Evolutionary conservation across 306 rosid genomes (phyloP), one percentile per base, ranked within the genome.

Genomic region (Astragalus membranaceus): DNA sequence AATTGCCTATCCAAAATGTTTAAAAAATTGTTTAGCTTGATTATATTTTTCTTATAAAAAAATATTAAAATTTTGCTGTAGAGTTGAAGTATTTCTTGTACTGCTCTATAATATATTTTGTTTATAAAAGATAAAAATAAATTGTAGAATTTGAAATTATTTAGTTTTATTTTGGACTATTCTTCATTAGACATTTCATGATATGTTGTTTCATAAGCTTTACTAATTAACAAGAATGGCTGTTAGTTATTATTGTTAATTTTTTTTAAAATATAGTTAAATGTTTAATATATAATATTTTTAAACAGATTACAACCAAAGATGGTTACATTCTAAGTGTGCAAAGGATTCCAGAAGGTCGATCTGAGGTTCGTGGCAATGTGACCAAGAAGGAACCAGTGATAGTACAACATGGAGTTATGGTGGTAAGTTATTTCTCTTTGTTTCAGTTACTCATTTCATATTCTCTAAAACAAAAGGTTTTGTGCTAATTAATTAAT

Each of bases 321-420:
- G 90, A 85, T 84, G 98, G 98, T 5, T 93, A 75, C 37, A 82
- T 90, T 46, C 77, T 93, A 12, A 79, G 85, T 60, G 3, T 90
- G 49, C 98, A 93, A 74, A 85, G 98, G 48, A 92, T 90, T 13
- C 85, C 86, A 10, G 75, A 78, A 53, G 93, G 96, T 65, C 81
- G 88, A 20, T 13, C 10, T 5, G 51, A 69, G 7, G 66, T 7
- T 10, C 8, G 60, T 9, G 37, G 36, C 1, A 20, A 35, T 20
- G 55, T 29, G 30, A 70, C 52, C 4, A 73, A 79, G 75, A 85
- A 78, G 77, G 85, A 73, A 15, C 92, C 98, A 1, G 88, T 90
- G 43, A 68, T 93, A 23, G 9, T 90, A 48, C 96, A 93, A 3
- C 98, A 93, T 16, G 98, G 98, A n/a, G 73, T 88, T 10, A 46